phyloP scores from a whole-genome alignment of 805 yeast species.

The Cyberlindnera bimundalis region DNA sequence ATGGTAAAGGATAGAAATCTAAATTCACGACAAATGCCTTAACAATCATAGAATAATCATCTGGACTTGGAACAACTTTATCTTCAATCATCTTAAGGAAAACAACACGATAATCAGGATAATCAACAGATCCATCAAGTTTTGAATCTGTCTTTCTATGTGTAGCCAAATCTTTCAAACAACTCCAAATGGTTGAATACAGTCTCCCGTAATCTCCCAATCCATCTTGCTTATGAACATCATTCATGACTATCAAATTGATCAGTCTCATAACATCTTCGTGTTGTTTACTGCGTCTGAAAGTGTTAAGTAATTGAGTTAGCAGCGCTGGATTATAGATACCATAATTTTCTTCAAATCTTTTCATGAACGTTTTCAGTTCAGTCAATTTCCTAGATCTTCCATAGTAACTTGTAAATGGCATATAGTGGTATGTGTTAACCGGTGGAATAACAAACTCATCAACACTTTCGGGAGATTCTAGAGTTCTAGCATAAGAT shows the following conservation, averaged over 20 bases:
- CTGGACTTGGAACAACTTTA: constrained; percentile 19
- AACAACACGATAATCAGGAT: constrained; percentile 22
- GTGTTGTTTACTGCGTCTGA: constrained; percentile 28
- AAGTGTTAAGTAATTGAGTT: constrained; percentile 35
- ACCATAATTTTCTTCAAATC: constrained; percentile 32
- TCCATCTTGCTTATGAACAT: constrained; percentile 16
- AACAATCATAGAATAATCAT: constrained; percentile 22
- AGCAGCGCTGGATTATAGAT: constrained; percentile 35
- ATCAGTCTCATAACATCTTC: constrained; percentile 33
- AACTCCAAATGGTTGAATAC: constrained; percentile 33
- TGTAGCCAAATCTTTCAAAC: constrained; percentile 20
- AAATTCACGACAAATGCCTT: constrained; percentile 13
- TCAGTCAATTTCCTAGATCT: constrained; percentile 25
- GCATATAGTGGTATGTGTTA: constrained; percentile 39
- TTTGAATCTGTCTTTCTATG: neutral
- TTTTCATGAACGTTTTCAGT: constrained; percentile 29
- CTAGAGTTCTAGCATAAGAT: constrained; percentile 10
- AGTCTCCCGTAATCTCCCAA: constrained; percentile 17
- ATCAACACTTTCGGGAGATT: constrained; percentile 13
- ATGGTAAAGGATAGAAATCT: constrained; percentile 20
- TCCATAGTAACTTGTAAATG: constrained; percentile 36
- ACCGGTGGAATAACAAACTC: constrained; percentile 33
- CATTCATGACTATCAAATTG: constrained; percentile 28
- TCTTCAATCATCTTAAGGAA: constrained; percentile 28
- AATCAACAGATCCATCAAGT: neutral